A percentile compares a stretch with the other conserved stretches of the same genome.
Evolutionary conservation across 202 grass and related monocot genomes (phyloP).

Genomic region (Brachypodium distachyon): DNA sequence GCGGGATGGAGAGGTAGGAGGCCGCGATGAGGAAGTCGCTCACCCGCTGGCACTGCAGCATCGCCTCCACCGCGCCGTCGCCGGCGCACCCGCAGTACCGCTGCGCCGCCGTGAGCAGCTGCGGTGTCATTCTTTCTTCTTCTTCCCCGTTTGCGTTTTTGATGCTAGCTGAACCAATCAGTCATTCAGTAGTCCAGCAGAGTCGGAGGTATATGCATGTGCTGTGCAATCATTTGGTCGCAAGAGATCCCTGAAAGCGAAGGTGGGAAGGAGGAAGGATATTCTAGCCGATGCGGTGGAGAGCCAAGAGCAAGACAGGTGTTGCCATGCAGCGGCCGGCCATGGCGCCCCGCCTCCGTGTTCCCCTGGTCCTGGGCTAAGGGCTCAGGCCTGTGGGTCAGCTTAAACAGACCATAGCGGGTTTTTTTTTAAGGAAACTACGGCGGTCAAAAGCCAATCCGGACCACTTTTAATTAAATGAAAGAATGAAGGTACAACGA

Average conservation of each 20-base stretch:
- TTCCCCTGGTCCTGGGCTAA: no score
- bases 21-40: conserved; percentile 58
- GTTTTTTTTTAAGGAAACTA: no score
- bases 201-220: not conserved
- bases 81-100: conserved; percentile 21
- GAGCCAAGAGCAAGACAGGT: not conserved
- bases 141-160: no score
- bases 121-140: not conserved
- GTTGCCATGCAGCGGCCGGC: not conserved
- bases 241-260: not conserved
- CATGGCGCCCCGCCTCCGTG: not conserved
- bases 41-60: conserved; percentile 53
- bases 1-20: conserved; percentile 62
- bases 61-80: conserved; percentile 23
- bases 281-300: conserved; percentile 1
- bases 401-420: no score
- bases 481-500: no score
- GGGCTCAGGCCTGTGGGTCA: no score
- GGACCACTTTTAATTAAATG: no score
- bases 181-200: not conserved
- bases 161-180: not conserved
- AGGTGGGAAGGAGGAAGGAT: not conserved
- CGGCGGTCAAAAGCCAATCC: no score
- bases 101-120: not conserved
- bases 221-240: not conserved